These are phyloP conservation scores for Inga oerstediana DNA, from an alignment of 306 rosid species.

Conservation along the genomic window DNA sequence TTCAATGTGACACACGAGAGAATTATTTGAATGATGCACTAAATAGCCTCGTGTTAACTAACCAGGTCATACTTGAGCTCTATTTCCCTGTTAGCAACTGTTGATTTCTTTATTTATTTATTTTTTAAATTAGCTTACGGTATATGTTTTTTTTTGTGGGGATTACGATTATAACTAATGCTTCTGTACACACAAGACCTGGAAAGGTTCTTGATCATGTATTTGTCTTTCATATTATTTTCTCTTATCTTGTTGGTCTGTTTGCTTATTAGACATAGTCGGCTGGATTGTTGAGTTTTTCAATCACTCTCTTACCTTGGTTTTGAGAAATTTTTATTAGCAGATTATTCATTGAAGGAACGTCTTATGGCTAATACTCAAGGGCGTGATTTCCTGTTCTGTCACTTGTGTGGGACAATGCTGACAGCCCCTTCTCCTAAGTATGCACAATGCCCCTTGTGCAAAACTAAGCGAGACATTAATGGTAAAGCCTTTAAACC, in stretches of 20 bases:
- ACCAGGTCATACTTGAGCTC: neutral
- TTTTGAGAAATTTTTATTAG: neutral
- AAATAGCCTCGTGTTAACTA: neutral
- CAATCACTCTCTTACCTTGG: neutral
- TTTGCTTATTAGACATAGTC: neutral
- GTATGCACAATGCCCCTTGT: conserved; percentile 39
- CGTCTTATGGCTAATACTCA: conserved; percentile 39
- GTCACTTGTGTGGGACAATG: conserved; percentile 45
- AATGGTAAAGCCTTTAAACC: conserved; percentile 11
- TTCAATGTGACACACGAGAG: neutral
- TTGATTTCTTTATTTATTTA: neutral
- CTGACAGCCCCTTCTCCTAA: conserved; percentile 37
- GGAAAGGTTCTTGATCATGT: neutral
- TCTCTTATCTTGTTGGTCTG: neutral
- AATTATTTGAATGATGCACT: neutral
- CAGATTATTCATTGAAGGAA: neutral
- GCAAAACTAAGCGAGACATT: conserved; percentile 34
- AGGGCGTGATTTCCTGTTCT: conserved; percentile 46
- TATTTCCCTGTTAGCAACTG: neutral
- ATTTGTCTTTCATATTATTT: neutral
- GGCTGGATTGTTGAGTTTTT: neutral
- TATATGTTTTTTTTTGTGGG: neutral
- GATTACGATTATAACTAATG: neutral
- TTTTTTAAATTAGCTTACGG: neutral
- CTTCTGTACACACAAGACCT: neutral